Evolutionary conservation across 257 asterid species (phyloP).

Genomic region (Nemophila menziesii): DNA sequence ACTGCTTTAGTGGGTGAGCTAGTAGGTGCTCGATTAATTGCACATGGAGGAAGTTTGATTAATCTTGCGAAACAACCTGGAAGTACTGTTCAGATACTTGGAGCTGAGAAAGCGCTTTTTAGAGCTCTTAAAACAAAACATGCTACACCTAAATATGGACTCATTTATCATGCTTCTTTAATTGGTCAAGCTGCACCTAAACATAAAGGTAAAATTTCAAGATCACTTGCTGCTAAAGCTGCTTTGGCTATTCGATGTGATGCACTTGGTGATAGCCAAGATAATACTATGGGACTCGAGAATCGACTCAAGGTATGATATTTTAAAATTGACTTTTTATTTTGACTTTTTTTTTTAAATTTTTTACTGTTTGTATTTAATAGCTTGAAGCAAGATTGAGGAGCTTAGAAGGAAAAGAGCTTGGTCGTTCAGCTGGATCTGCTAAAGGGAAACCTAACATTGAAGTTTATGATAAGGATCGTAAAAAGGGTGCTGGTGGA

Average conservation of each 20-base stretch:
- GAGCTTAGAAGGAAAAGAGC: slow-evolving; percentile 58
- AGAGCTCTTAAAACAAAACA: slow-evolving; percentile 86
- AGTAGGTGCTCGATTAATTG: slow-evolving; percentile 88
- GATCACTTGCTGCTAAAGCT: slow-evolving; percentile 80
- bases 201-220: slow-evolving; percentile 82
- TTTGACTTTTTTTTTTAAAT: background rate
- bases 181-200: slow-evolving; percentile 92
- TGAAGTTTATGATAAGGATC: slow-evolving; percentile 68
- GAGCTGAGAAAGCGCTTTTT: slow-evolving; percentile 86
- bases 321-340: background rate
- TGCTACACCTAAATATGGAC: slow-evolving; percentile 83
- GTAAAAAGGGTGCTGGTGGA: slow-evolving; percentile 63
- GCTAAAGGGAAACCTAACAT: slow-evolving; percentile 74
- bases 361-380: slow-evolving; percentile 1
- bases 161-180: slow-evolving; percentile 80
- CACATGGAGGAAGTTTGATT: slow-evolving; percentile 85
- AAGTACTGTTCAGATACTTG: slow-evolving; percentile 85
- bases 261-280: slow-evolving; percentile 69
- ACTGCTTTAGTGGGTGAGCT: slow-evolving; percentile 91
- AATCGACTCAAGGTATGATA: slow-evolving; percentile 44
- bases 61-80: slow-evolving; percentile 95
- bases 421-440: slow-evolving; percentile 60
- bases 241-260: slow-evolving; percentile 73
- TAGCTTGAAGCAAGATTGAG: slow-evolving; percentile 74
- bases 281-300: slow-evolving; percentile 74